phyloP scores from a whole-genome alignment of 768 basidiomycete species.

The Phallus indusiatus region DNA sequence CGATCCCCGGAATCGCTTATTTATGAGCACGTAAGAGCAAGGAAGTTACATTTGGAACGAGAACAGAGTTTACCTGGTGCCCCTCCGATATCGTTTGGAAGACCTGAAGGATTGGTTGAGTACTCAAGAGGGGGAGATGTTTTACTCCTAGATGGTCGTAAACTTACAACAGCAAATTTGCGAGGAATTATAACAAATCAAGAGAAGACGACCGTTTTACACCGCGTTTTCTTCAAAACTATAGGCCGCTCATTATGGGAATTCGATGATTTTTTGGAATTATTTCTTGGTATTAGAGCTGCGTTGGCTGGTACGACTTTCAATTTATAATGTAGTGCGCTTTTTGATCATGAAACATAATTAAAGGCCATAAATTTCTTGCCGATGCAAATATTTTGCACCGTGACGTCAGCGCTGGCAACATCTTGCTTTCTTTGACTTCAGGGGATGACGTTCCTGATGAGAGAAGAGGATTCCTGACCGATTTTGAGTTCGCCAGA shows the following conservation, averaged over 20 bases:
- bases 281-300: slow-evolving; percentile 1
- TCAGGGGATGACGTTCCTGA: neutral
- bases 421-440: slow-evolving; percentile 20
- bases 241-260: slow-evolving; percentile 11
- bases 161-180: neutral
- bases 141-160: neutral
- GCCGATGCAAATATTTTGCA: slow-evolving; percentile 20
- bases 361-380: slow-evolving; percentile 16
- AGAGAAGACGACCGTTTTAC: neutral
- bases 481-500: slow-evolving; percentile 23
- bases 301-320: slow-evolving; percentile 6
- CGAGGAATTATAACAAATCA: neutral
- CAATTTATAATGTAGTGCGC: neutral
- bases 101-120: neutral
- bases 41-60: no score
- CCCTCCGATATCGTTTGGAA: no score
- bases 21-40: no score
- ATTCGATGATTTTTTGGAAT: slow-evolving; percentile 1
- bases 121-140: neutral
- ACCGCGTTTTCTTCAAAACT: slow-evolving; percentile 6
- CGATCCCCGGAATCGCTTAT: neutral
- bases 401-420: slow-evolving; percentile 17
- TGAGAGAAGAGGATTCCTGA: slow-evolving; percentile 19
- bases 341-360: neutral
- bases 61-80: no score